A percentile compares a stretch with the other conserved stretches of the same genome.
These are phyloP conservation scores for Salicornia ramosissima DNA, from an alignment of 148 eudicot species.

Conservation along the genomic window DNA sequence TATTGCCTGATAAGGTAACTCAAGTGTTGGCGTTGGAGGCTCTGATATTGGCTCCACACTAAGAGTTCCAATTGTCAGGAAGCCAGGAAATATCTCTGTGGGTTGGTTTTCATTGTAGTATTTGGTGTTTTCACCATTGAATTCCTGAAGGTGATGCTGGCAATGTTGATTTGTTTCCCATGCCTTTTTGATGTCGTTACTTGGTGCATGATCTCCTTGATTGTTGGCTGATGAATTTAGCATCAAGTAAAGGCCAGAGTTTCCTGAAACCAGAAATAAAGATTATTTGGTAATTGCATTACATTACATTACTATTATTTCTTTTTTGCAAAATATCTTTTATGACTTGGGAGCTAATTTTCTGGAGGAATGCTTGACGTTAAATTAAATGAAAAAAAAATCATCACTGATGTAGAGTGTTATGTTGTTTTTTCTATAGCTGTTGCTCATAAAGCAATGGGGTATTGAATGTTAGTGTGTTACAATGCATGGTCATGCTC, in stretches of 20 bases:
- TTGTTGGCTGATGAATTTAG: constrained; percentile 32
- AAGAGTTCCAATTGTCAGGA: constrained; percentile 75
- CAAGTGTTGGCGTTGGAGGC: constrained; percentile 57
- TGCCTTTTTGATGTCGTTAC: constrained; percentile 24
- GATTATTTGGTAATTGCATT: constrained; percentile 1
- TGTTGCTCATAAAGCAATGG: not conserved
- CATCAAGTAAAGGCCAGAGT: constrained; percentile 22
- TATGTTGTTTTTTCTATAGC: not conserved
- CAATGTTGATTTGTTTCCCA: constrained; percentile 25
- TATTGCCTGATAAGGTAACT: constrained; percentile 31
- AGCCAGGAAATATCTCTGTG: constrained; percentile 42
- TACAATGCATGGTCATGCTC: not conserved
- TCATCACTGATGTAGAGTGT: not conserved
- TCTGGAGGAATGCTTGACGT: not conserved
- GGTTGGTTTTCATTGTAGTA: constrained; percentile 30
- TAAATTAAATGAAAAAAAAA: not conserved
- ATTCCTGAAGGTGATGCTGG: constrained; percentile 11
- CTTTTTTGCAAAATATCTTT: not conserved
- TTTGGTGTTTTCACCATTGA: constrained; percentile 13
- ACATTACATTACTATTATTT: not conserved
- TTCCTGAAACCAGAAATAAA: constrained; percentile 35
- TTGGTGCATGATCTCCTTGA: constrained; percentile 32
- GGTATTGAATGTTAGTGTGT: not conserved
- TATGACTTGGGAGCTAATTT: not conserved
- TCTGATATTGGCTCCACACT: constrained; percentile 47